Percentiles rank a stretch among this genome's conserved stretches.
Conservation (phyloP, 164 flowering plant genomes). For the Piper betle region DNA sequence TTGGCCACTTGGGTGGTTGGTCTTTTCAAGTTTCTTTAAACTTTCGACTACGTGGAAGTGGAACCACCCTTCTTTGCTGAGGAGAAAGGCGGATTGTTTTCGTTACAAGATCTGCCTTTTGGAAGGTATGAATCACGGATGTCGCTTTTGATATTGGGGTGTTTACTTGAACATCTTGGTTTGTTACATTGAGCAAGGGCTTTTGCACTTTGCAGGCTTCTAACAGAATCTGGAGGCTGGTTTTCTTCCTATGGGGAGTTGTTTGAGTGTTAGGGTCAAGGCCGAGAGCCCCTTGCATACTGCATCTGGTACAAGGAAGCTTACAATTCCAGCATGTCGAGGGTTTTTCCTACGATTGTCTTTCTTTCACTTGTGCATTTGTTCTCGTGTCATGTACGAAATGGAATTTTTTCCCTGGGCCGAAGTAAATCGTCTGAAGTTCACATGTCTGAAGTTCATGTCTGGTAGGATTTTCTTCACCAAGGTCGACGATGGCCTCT, state of each 20-base stretch:
- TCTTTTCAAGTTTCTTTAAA: too few relatives aligned
- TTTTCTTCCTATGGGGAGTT: constrained; percentile 42
- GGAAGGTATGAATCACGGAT: constrained; percentile 2
- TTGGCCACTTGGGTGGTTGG: too few relatives aligned
- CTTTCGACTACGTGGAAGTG: background rate
- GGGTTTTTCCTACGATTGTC: too few relatives aligned
- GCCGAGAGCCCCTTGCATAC: constrained; percentile 41
- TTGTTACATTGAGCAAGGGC: background rate
- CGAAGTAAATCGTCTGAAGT: too few relatives aligned
- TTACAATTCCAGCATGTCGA: too few relatives aligned
- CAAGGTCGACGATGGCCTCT: too few relatives aligned
- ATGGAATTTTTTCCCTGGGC: too few relatives aligned
- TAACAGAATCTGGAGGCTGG: background rate
- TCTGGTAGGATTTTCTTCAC: too few relatives aligned
- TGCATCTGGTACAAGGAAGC: constrained; percentile 25
- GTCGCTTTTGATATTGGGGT: background rate
- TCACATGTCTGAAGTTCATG: too few relatives aligned
- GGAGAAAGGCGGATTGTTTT: background rate
- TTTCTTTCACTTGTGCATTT: too few relatives aligned
- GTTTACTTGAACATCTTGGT: background rate
- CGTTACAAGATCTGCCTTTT: background rate
- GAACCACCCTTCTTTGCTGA: background rate
- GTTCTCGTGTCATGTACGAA: background rate
- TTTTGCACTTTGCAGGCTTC: constrained; percentile 24
- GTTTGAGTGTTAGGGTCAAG: constrained; percentile 49